Evolutionary conservation across 768 basidiomycete genomes (phyloP).

Genomic region (Suillus alpinus): DNA sequence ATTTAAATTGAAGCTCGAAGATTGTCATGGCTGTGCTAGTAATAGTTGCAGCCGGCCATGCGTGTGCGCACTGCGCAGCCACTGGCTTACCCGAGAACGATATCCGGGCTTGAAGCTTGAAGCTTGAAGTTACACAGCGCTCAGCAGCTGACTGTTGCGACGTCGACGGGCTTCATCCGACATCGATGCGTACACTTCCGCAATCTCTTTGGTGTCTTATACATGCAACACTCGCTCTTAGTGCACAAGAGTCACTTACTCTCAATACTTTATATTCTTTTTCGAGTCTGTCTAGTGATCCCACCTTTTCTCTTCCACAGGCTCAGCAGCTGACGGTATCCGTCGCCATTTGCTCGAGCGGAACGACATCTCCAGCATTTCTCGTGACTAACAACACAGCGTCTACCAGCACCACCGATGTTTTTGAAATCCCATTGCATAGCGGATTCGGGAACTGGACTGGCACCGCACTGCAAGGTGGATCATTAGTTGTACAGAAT

Average conservation of each 20-base stretch:
- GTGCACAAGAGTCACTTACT: slow-evolving; percentile 25
- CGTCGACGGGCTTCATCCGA: not conserved
- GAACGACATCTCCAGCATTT: slow-evolving; percentile 44
- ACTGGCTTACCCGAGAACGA: not conserved
- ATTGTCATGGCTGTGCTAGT: too few species aligned
- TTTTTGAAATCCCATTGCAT: slow-evolving; percentile 46
- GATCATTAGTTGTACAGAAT: slow-evolving; percentile 47
- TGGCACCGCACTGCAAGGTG: slow-evolving; percentile 45
- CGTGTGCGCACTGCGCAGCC: not conserved
- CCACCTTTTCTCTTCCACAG: slow-evolving; percentile 41
- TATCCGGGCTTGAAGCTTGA: not conserved
- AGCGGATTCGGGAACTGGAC: slow-evolving; percentile 54
- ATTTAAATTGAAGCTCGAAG: too few species aligned
- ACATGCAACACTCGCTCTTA: slow-evolving; percentile 4
- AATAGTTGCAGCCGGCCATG: too few species aligned
- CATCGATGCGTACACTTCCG: slow-evolving; percentile 2
- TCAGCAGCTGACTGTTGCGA: not conserved
- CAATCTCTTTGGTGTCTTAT: slow-evolving; percentile 7
- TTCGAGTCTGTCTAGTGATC: slow-evolving; percentile 30
- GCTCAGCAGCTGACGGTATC: slow-evolving; percentile 41
- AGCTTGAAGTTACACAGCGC: not conserved
- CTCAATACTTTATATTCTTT: slow-evolving; percentile 39
- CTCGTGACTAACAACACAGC: slow-evolving; percentile 48
- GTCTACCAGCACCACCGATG: slow-evolving; percentile 31
- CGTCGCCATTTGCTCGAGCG: slow-evolving; percentile 45